phyloP scores from a whole-genome alignment of 805 yeast genomes.

The Sporopachydermia quercuum region DNA sequence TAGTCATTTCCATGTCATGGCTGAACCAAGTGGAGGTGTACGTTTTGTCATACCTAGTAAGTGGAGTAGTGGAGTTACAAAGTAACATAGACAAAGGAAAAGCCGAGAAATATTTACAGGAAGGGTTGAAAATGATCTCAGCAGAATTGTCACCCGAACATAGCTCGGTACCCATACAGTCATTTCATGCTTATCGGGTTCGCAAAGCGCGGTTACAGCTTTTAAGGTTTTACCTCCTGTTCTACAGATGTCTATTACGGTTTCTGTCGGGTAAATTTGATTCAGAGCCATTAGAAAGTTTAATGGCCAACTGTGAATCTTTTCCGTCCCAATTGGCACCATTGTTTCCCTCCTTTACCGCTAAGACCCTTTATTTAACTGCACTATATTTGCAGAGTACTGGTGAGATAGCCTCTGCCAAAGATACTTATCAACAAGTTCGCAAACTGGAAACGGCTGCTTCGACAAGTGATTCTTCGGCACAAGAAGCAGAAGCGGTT shows the following conservation, averaged over 20 bases:
- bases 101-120: not conserved
- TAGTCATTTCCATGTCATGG: not conserved
- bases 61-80: not conserved
- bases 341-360: not conserved
- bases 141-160: conserved; percentile 1
- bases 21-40: conserved; percentile 1
- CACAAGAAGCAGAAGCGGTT: not conserved
- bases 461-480: not conserved
- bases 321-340: not conserved
- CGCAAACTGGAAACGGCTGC: not conserved
- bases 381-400: conserved; percentile 1
- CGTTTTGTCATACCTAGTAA: conserved; percentile 2
- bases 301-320: not conserved
- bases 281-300: too few relatives aligned
- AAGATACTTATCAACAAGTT: not conserved
- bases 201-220: conserved; percentile 1
- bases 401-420: not conserved
- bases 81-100: not conserved
- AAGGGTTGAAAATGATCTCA: not conserved
- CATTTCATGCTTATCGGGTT: not conserved
- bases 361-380: conserved; percentile 2
- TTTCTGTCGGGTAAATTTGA: not conserved
- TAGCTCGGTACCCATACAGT: not conserved
- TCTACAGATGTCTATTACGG: not conserved
- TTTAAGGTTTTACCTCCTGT: not conserved